phyloP scores from a whole-genome alignment of 495 filamentous ascomycete species.

The Hyaloscypha finlandica region DNA sequence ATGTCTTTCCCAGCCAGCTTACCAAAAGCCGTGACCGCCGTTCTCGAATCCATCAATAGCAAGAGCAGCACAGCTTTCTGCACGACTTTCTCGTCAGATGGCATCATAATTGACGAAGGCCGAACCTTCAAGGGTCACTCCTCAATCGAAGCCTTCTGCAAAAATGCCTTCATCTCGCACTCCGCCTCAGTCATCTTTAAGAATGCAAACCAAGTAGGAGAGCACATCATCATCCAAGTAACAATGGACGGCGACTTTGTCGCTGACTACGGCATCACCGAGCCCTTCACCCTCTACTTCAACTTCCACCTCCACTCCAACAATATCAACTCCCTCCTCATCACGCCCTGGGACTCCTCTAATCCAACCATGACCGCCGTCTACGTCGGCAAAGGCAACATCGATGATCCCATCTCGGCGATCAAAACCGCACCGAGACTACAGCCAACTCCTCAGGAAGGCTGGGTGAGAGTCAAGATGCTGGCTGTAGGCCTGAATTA shows the following conservation, averaged over 20 bases:
- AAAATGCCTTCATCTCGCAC: slow-evolving; percentile 7
- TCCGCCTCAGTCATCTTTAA: slow-evolving; percentile 5
- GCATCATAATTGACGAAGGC: not conserved
- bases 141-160: not conserved
- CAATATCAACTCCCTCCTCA: slow-evolving; percentile 24
- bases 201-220: slow-evolving; percentile 9
- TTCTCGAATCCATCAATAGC: not conserved
- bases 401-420: slow-evolving; percentile 28
- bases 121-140: not conserved
- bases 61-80: not conserved
- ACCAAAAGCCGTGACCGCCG: not conserved
- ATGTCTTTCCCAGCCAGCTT: not conserved
- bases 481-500: slow-evolving; percentile 31
- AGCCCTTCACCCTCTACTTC: slow-evolving; percentile 32
- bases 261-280: slow-evolving; percentile 29
- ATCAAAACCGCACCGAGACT: slow-evolving; percentile 26
- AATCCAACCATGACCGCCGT: slow-evolving; percentile 33
- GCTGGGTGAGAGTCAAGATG: slow-evolving; percentile 32
- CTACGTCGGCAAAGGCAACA: slow-evolving; percentile 22
- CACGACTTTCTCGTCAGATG: not conserved
- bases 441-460: slow-evolving; percentile 26
- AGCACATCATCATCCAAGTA: slow-evolving; percentile 18
- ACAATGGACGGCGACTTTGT: slow-evolving; percentile 23
- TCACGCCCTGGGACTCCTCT: slow-evolving; percentile 20
- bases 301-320: slow-evolving; percentile 25